These are phyloP conservation scores for Xerocomus potaroensis DNA, from an alignment of 768 basidiomycete genomes.

Conservation along the genomic window DNA sequence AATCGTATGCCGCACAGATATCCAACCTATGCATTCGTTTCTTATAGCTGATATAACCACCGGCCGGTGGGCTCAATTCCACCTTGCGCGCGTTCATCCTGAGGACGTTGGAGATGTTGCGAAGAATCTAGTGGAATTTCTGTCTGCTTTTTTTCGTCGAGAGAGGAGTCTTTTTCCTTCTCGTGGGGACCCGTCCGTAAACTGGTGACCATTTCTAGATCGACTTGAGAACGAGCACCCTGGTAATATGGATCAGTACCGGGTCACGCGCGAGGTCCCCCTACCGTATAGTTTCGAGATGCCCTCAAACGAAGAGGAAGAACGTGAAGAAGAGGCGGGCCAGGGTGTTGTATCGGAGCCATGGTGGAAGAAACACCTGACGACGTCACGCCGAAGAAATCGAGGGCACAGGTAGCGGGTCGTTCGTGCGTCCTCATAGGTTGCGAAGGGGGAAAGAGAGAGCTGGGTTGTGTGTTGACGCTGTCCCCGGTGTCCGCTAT, in stretches of 20 bases:
- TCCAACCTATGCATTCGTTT: constrained; percentile 76
- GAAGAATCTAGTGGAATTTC: constrained; percentile 91
- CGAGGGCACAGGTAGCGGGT: constrained; percentile 3
- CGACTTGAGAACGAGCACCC: constrained; percentile 89
- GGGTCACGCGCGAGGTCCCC: constrained; percentile 80
- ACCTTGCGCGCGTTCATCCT: constrained; percentile 62
- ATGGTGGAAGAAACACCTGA: not conserved
- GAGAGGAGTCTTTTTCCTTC: no score
- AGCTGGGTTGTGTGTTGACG: no score
- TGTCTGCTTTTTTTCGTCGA: constrained; percentile 46
- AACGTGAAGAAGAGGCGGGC: constrained; percentile 29
- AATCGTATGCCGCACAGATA: constrained; percentile 18
- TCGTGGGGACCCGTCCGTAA: not conserved
- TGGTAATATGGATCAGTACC: constrained; percentile 94
- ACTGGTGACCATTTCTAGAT: constrained; percentile 34
- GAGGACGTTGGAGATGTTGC: constrained; percentile 67
- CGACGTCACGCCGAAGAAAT: not conserved
- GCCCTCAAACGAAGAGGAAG: constrained; percentile 44
- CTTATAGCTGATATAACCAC: constrained; percentile 78
- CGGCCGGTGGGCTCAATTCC: constrained; percentile 43
- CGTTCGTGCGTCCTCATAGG: no score
- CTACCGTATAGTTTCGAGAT: constrained; percentile 65
- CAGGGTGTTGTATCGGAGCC: not conserved
- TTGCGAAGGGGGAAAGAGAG: no score
- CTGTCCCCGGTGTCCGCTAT: no score